Conservation (phyloP, 208 protist genomes). For the Wallacemonas sp. region DNA sequence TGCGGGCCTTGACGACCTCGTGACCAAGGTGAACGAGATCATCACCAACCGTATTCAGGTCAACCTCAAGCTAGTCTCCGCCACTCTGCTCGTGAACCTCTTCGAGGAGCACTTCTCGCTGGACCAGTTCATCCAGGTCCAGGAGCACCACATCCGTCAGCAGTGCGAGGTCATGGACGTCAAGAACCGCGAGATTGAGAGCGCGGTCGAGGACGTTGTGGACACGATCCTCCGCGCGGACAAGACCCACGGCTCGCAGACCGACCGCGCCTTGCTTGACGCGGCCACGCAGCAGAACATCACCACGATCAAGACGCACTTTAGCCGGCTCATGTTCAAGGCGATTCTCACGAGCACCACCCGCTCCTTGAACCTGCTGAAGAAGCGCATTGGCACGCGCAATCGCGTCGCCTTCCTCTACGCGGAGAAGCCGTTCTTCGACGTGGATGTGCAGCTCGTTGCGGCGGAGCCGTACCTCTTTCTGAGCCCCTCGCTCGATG, state of each 20-base stretch:
- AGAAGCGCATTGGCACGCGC: constrained; percentile 92
- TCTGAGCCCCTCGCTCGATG: constrained; percentile 94
- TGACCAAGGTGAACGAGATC: constrained; percentile 94
- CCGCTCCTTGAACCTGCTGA: constrained; percentile 90
- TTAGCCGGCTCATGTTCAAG: constrained; percentile 92
- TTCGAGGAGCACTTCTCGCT: constrained; percentile 84
- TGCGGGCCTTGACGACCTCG: constrained; percentile 61
- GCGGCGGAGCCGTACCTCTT: constrained; percentile 91
- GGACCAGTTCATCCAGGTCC: constrained; percentile 92
- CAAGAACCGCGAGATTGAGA: constrained; percentile 94
- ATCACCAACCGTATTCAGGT: constrained; percentile 92
- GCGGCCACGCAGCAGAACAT: constrained; percentile 76
- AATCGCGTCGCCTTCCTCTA: constrained; percentile 92
- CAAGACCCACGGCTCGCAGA: constrained; percentile 32
- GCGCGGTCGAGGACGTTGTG: constrained; percentile 90
- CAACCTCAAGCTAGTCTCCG: constrained; percentile 90
- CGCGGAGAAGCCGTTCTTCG: constrained; percentile 95
- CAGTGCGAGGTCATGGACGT: constrained; percentile 92
- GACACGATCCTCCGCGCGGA: constrained; percentile 59
- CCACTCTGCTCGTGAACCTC: constrained; percentile 86
- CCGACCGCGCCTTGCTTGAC: constrained; percentile 58
- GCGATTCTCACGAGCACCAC: constrained; percentile 92
- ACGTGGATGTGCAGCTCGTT: constrained; percentile 94
- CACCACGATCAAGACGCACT: constrained; percentile 84
- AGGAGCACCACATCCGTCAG: constrained; percentile 89